Evolutionary conservation across 129 eudicot genomes (phyloP), one percentile per base, ranked within the genome.

Genomic region (Centaurea solstitialis): DNA sequence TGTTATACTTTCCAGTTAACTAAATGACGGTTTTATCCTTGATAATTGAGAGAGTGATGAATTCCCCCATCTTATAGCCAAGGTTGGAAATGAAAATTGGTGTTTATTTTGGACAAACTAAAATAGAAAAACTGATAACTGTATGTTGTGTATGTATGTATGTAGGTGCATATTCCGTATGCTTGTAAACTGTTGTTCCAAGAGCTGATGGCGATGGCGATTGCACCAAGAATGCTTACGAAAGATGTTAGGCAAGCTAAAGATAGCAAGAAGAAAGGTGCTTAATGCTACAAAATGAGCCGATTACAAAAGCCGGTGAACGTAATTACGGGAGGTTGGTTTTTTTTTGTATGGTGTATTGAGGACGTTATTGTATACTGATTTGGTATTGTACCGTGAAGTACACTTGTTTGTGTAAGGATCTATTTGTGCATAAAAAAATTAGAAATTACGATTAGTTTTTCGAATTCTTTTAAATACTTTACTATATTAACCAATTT

Each of bases 181-280:
- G 97, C 99, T 2, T 93, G 98, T 81, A 95, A 95, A 90, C 85
- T 95, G 79, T 89, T 95, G 57, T 93, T 95, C 90, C 99, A 95
- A 79, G 99, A 95, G 88, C 90, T 95, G 5, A 89, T 95, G 98
- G 69, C 99, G 1, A 95, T 95, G 99, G 99, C 97, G 17, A 95
- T 95, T 81, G 98, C 98, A 22, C 98, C 98, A 13, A 88, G 98
- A 83, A 95, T 95, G 99, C 90, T 93, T 45, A 95, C 95, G 0
- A 93, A 93, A 86, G 99, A 93, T 67, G 81, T 96, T 4, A 92
- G 92, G 73, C 76, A 77, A 72, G 77, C 89, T 17, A 86, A 86
- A 86, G 89, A 84, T 72, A 86, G 79, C 72, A 90, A 90, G 86
- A 93, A 87, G 86, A 87, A 81, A 75, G 93, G 91, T 9, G 88